phyloP scores from a whole-genome alignment of 306 rosid species.

The Medicago arabica region DNA sequence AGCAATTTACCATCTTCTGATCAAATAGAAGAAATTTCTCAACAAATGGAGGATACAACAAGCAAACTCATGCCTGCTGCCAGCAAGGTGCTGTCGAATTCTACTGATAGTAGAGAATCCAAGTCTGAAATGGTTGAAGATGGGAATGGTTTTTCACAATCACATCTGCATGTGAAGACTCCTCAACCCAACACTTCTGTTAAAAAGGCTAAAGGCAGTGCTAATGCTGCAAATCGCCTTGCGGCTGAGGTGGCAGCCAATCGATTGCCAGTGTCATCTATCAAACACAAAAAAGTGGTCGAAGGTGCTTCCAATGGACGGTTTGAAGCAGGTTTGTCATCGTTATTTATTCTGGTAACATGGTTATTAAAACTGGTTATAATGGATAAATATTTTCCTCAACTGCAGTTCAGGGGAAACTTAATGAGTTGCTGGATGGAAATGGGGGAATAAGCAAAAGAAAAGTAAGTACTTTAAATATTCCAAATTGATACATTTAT shows the following conservation, averaged over 20 bases:
- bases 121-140: slow-evolving; percentile 59
- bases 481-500: slow-evolving; percentile 38
- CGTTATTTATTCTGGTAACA: slow-evolving; percentile 31
- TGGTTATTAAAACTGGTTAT: slow-evolving; percentile 39
- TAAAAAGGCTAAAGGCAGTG: slow-evolving; percentile 69
- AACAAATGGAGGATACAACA: slow-evolving; percentile 57
- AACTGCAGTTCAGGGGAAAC: slow-evolving; percentile 93
- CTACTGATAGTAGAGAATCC: slow-evolving; percentile 53
- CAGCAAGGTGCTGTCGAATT: slow-evolving; percentile 48
- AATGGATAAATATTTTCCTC: slow-evolving; percentile 45
- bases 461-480: slow-evolving; percentile 65
- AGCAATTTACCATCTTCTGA: slow-evolving; percentile 48
- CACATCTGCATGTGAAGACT: slow-evolving; percentile 57
- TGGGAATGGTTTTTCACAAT: slow-evolving; percentile 50
- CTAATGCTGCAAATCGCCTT: slow-evolving; percentile 47
- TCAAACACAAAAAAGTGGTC: slow-evolving; percentile 66
- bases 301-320: slow-evolving; percentile 73
- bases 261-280: slow-evolving; percentile 56
- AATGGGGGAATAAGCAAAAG: slow-evolving; percentile 96
- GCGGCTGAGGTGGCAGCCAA: slow-evolving; percentile 53
- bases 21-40: slow-evolving; percentile 57
- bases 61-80: slow-evolving; percentile 49
- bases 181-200: slow-evolving; percentile 50
- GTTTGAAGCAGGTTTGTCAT: slow-evolving; percentile 87
- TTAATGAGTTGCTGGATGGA: slow-evolving; percentile 86